Evolutionary conservation across 208 protist species (phyloP), one percentile per base, ranked within the genome.

Genomic region (Jaenimonas drosophilae): DNA sequence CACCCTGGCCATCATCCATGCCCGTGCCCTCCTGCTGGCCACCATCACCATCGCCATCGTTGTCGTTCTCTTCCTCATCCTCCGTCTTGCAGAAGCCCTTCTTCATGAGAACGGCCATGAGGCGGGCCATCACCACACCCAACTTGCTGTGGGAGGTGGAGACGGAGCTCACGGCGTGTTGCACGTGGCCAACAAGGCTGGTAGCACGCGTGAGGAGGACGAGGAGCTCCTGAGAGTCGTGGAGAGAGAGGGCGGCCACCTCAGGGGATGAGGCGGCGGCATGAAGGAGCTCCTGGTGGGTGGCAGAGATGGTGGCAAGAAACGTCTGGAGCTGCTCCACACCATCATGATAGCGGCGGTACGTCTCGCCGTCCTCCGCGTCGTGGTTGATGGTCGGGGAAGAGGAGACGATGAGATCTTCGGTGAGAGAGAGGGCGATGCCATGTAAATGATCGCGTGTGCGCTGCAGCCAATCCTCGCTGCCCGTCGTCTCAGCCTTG

Each of bases 1-100:
- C 85, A 47, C 98, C 98, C 38, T 97, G 43, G 26, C 97, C 98
- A 48, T 99, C 97, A 52, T 98, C 98, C 91, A 99, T 99, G 33
- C 98, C 98, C 14, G 96, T 98, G 29, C 97, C 97, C 14, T 86
- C 76, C 32, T 81, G 57, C 57, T 69, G 73, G 6, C 63, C 64
- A 5, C 77, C 76, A 25, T 73, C 88, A 3, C 76, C 73, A 2
- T 82, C 64, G 27, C 74, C 83, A 31, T 85, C 87, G 7, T 49
- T 79, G 29, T 79, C 69, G n/a, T 89, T 72, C 23, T 83, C 74
- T n/a, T 88, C 73, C 29, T 83, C 70, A 16, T 82, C 77, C 31
- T 94, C 86, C 3, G 72, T 54, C 43, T 93, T 96, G 59, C 97
- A 98, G 62, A 97, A 98, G 34, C 97, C 97, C 38, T 96, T 86